A percentile compares a stretch with the other conserved stretches of the same genome.
phyloP scores from a whole-genome alignment of 768 basidiomycete species.

The Tephrocybe sp. region DNA sequence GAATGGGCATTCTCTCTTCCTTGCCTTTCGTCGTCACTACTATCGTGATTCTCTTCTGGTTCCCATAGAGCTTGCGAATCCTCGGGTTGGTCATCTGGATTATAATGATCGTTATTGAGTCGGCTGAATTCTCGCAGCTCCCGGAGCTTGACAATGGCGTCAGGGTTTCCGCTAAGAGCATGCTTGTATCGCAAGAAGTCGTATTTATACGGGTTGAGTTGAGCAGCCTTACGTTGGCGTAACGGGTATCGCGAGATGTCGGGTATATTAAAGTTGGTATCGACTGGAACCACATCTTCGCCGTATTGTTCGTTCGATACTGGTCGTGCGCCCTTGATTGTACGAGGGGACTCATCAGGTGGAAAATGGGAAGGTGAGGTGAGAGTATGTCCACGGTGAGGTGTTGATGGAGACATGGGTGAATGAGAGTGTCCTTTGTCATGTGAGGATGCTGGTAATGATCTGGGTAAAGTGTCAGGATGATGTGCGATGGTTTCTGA shows the following conservation, averaged over 20 bases:
- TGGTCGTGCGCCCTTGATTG: not conserved
- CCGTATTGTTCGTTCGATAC: too few relatives aligned
- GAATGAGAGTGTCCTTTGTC: not conserved
- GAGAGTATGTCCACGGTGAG: not conserved
- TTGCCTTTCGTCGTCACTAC: constrained; percentile 9
- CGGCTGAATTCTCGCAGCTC: constrained; percentile 37
- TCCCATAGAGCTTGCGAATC: constrained; percentile 26
- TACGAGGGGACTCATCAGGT: not conserved
- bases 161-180: constrained; percentile 52
- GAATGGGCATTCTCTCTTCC: not conserved
- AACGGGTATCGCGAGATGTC: constrained; percentile 46
- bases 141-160: constrained; percentile 59
- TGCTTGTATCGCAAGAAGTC: constrained; percentile 53
- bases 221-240: constrained; percentile 51
- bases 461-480: not conserved
- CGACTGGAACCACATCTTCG: too few relatives aligned
- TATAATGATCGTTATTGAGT: constrained; percentile 21
- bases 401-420: not conserved
- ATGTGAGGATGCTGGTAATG: not conserved
- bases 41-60: constrained; percentile 21
- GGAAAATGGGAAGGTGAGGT: not conserved
- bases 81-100: constrained; percentile 27
- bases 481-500: not conserved
- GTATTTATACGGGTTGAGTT: constrained; percentile 59
- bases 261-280: constrained; percentile 4